Evolutionary conservation across 2,329 filamentous ascomycete species (phyloP).

Genomic region (Emydomyces testavorans): DNA sequence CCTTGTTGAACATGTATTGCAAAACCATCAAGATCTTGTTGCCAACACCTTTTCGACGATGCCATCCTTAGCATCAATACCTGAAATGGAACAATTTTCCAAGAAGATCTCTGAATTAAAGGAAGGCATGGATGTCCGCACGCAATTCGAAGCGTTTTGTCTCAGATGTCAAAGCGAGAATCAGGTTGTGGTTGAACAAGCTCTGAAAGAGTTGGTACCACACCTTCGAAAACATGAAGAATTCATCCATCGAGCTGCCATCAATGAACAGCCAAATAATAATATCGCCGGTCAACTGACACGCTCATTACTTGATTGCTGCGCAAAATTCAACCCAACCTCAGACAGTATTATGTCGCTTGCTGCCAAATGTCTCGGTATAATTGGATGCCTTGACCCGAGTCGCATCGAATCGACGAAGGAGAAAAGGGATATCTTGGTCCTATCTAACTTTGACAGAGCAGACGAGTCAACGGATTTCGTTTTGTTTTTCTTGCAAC

Average conservation of each 20-base stretch:
- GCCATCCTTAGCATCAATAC: slow-evolving; percentile 63
- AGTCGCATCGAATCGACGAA: slow-evolving; percentile 73
- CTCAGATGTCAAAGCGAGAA: slow-evolving; percentile 72
- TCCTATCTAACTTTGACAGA: slow-evolving; percentile 74
- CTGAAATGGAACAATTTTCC: slow-evolving; percentile 57
- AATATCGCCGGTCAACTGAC: slow-evolving; percentile 56
- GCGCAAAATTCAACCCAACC: slow-evolving; percentile 62
- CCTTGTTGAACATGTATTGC: slow-evolving; percentile 54
- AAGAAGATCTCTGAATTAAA: slow-evolving; percentile 54
- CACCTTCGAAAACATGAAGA: slow-evolving; percentile 64
- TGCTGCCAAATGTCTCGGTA: slow-evolving; percentile 70
- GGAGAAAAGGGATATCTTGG: slow-evolving; percentile 70
- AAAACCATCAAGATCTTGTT: slow-evolving; percentile 51
- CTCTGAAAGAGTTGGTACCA: slow-evolving; percentile 61
- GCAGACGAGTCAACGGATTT: slow-evolving; percentile 74
- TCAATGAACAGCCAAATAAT: slow-evolving; percentile 72
- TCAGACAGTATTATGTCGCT: slow-evolving; percentile 57
- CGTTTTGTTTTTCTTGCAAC: slow-evolving; percentile 69
- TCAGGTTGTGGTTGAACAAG: slow-evolving; percentile 69
- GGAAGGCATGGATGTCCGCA: slow-evolving; percentile 52
- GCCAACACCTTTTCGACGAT: slow-evolving; percentile 59
- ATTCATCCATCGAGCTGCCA: slow-evolving; percentile 64
- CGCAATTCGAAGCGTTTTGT: slow-evolving; percentile 58
- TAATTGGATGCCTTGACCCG: slow-evolving; percentile 83
- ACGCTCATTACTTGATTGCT: slow-evolving; percentile 72